phyloP scores from a whole-genome alignment of 768 basidiomycete genomes.

The Lyophyllum atratum region DNA sequence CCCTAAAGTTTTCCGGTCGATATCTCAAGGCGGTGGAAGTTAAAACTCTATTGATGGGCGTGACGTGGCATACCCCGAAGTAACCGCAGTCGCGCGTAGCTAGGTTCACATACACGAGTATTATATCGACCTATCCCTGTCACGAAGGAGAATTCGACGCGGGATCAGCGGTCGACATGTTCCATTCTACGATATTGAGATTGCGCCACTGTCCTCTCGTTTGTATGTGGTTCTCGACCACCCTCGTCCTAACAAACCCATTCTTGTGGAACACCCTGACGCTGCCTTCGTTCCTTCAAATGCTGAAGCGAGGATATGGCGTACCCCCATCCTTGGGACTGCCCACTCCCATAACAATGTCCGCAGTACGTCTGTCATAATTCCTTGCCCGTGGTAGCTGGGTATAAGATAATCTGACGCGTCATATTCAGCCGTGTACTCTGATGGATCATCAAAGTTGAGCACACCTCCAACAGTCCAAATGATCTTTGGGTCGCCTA shows the following conservation, averaged over 20 bases:
- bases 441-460: neutral
- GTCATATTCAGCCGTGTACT: conserved; percentile 1
- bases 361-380: conserved; percentile 68
- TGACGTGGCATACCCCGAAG: neutral
- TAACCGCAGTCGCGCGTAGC: no score
- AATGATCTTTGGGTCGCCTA: conserved; percentile 56
- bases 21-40: neutral
- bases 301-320: conserved; percentile 43
- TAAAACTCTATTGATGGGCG: neutral
- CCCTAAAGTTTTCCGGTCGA: neutral
- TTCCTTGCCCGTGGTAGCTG: conserved; percentile 65
- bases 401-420: conserved; percentile 59
- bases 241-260: conserved; percentile 47
- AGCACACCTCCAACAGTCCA: conserved; percentile 64
- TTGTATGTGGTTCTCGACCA: conserved; percentile 37
- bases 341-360: conserved; percentile 60
- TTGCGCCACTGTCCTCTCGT: conserved; percentile 38
- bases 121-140: neutral
- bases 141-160: neutral
- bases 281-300: conserved; percentile 62
- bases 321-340: conserved; percentile 63
- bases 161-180: conserved; percentile 3
- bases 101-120: no score
- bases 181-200: conserved; percentile 38
- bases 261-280: conserved; percentile 68